Percentiles rank a stretch among this genome's conserved stretches.
Evolutionary conservation across 2,329 filamentous ascomycete species (phyloP).

Genomic region (Alternaria consortialis): DNA sequence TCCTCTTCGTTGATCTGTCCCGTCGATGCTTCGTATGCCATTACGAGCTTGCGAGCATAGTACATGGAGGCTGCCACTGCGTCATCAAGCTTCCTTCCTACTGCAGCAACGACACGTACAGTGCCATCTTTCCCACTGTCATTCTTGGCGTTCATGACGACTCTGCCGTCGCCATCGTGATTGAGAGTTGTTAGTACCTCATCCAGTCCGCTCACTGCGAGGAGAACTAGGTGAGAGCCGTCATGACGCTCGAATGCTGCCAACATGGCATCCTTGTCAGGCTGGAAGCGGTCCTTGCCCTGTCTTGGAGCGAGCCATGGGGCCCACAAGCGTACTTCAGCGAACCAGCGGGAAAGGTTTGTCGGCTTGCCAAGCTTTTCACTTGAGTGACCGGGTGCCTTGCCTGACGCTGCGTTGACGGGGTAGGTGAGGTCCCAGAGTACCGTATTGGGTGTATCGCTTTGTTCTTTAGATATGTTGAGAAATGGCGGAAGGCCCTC

Average conservation of each 20-base stretch:
- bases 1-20: constrained; percentile 59
- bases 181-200: constrained; percentile 75
- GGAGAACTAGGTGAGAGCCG: constrained; percentile 78
- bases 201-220: constrained; percentile 78
- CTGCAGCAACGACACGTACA: constrained; percentile 73
- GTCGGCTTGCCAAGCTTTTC: constrained; percentile 71
- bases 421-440: constrained; percentile 73
- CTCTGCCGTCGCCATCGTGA: constrained; percentile 69
- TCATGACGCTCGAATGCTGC: constrained; percentile 77
- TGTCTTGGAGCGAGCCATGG: constrained; percentile 93
- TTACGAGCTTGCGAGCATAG: constrained; percentile 75
- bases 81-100: constrained; percentile 75
- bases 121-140: constrained; percentile 67
- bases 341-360: constrained; percentile 77
- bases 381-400: constrained; percentile 66
- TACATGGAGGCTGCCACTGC: constrained; percentile 86
- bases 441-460: constrained; percentile 73
- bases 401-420: constrained; percentile 64
- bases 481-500: constrained; percentile 66
- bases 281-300: constrained; percentile 70
- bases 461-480: constrained; percentile 62
- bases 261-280: constrained; percentile 81
- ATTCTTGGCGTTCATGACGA: constrained; percentile 75
- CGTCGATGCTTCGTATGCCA: constrained; percentile 55
- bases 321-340: constrained; percentile 78